These are phyloP conservation scores for Epichloe sylvatica DNA, from an alignment of 2,329 filamentous ascomycete species.

Conservation along the genomic window DNA sequence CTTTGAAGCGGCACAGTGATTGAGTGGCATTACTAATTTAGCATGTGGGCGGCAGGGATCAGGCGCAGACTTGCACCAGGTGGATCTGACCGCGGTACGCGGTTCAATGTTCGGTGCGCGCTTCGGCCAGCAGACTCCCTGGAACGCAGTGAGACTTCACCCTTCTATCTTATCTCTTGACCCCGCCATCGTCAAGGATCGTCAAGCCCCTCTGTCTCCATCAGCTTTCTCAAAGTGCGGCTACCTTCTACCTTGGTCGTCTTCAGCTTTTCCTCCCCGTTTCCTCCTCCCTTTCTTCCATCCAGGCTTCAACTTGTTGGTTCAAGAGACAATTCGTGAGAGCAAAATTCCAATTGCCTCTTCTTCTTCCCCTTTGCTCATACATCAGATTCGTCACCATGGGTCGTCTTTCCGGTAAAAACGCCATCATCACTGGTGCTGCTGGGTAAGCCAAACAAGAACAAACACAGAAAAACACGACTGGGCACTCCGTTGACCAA, in stretches of 20 bases:
- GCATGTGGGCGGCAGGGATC: no score
- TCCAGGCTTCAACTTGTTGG: no score
- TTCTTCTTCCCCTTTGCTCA: background rate
- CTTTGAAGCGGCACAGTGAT: background rate
- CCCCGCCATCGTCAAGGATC: background rate
- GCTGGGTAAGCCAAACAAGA: conserved; percentile 47
- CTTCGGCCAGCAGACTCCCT: no score
- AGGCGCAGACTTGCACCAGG: no score
- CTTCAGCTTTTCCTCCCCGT: background rate
- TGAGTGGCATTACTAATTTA: no score
- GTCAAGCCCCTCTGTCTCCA: background rate
- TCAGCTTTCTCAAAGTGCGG: background rate
- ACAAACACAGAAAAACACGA: background rate
- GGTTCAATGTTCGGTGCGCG: no score
- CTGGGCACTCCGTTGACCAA: background rate
- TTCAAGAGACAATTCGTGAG: no score
- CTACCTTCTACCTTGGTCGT: background rate
- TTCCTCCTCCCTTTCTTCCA: background rate
- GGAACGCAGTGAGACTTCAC: no score
- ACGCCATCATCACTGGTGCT: conserved; percentile 66
- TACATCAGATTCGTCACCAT: conserved; percentile 8
- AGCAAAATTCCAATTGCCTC: background rate
- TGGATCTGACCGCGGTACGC: no score
- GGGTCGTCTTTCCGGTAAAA: conserved; percentile 46
- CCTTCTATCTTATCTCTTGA: background rate